These are phyloP conservation scores for Sporothrix phasma DNA, from an alignment of 2,329 filamentous ascomycete genomes.

Conservation along the genomic window DNA sequence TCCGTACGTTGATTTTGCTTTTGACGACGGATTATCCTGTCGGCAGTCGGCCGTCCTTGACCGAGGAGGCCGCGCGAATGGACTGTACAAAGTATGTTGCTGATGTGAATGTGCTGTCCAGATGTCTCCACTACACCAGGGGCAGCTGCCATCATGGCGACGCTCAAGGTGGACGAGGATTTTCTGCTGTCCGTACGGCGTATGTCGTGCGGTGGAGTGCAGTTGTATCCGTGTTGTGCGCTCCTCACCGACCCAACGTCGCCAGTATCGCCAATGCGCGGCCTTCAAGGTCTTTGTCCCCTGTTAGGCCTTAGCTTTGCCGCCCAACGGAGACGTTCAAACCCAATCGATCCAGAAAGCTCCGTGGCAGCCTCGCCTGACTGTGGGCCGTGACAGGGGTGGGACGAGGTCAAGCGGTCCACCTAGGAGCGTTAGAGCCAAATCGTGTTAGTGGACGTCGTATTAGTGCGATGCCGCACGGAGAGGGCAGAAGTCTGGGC, in stretches of 20 bases:
- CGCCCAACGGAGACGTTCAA: slow-evolving; percentile 1
- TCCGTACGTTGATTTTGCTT: not conserved
- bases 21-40: not conserved
- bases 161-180: not conserved
- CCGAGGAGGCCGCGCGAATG: not conserved
- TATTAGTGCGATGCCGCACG: not conserved
- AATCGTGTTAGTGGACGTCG: not conserved
- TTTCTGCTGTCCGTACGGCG: not conserved
- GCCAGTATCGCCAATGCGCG: too few relatives aligned
- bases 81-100: too few relatives aligned
- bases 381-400: not conserved
- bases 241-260: slow-evolving; percentile 3
- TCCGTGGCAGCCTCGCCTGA: not conserved
- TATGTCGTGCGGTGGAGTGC: not conserved
- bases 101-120: not conserved
- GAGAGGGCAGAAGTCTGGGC: not conserved
- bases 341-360: not conserved
- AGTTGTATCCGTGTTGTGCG: not conserved
- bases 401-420: not conserved
- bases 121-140: not conserved
- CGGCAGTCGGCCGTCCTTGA: not conserved
- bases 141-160: not conserved
- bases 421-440: not conserved
- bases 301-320: not conserved
- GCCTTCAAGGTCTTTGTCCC: too few relatives aligned